These are phyloP conservation scores for Pseudogymnoascus sp. DNA, from an alignment of 2,329 filamentous ascomycete species.

Conservation along the genomic window DNA sequence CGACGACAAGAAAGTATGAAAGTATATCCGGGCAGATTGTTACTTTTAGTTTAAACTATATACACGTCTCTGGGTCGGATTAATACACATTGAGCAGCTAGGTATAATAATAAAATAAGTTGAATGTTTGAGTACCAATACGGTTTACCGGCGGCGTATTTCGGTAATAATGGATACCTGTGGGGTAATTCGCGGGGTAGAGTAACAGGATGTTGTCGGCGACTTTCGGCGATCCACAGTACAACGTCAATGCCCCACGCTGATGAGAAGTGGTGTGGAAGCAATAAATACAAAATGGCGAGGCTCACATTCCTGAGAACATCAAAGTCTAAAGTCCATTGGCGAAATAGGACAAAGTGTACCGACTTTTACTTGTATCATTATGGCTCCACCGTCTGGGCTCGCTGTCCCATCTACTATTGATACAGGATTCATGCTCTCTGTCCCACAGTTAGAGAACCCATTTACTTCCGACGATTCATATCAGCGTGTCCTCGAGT, in stretches of 20 bases:
- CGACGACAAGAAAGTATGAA: neutral
- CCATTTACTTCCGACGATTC: constrained; percentile 2
- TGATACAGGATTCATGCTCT: constrained; percentile 9
- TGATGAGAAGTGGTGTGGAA: neutral
- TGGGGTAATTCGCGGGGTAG: neutral
- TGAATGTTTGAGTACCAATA: neutral
- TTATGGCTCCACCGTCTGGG: neutral
- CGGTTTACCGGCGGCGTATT: neutral
- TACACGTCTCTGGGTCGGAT: neutral
- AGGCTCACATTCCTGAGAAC: neutral
- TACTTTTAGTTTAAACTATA: neutral
- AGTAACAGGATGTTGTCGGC: neutral
- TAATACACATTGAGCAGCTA: neutral
- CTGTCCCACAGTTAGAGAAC: constrained; percentile 1
- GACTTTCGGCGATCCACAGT: neutral
- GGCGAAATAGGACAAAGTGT: neutral
- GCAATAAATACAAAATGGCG: neutral
- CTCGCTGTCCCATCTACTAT: constrained; percentile 4
- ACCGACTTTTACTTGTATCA: neutral
- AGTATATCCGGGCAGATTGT: neutral
- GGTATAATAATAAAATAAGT: neutral
- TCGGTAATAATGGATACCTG: neutral
- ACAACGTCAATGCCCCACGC: neutral
- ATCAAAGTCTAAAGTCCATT: neutral
- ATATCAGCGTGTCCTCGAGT: constrained; percentile 4